Evolutionary conservation across 176 grass and related monocot species (phyloP), one percentile per base, ranked within the genome.

Genomic region (Bromus sterilis): DNA sequence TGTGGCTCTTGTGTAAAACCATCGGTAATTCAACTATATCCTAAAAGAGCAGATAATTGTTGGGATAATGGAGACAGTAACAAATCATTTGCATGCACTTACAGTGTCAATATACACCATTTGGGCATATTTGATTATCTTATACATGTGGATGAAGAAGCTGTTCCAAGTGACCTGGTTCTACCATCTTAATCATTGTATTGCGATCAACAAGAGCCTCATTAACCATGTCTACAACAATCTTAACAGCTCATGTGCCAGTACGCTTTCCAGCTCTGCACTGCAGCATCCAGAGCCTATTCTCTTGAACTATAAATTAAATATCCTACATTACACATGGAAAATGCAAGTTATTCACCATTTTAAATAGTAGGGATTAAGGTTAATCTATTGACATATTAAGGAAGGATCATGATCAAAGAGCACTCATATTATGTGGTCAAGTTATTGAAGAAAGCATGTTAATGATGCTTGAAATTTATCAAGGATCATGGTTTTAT

Each of bases 131-230:
- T 29, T 20, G 12, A 49, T 69, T 84, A 75, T 79, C 9, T 28
- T 31, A 82, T 98, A 99, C 96, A 84, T 99, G 97, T 28, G 96
- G 97, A 83, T 99, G 97, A 78, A 99, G 97, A 90, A 99, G 97
- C 83, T 99, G 97, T 58, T 94, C 97, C 39, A 99, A 43, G 78
- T 99, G 97, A 25, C 91, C 91, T 78, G 97, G 87, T 69, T 99
- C 97, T 5, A 99, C 97, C 97, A 96, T 94, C 86, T 99, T 99
- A 76, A 99, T 90, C 0, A 89, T 93, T 30, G 67, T 24, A 31
- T 56, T 57, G 26, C 20, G 87, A 9, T 96, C 93, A 73, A 99
- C 85, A 77, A 96, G 84, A 46, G 85, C 91, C 85, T 99, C 97
- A 23, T 61, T 80, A 43, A 96, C 91, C 87, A 99, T 86, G 84